Conservation (phyloP, 140 eudicot genomes). For the Ambrosia hybrid region DNA sequence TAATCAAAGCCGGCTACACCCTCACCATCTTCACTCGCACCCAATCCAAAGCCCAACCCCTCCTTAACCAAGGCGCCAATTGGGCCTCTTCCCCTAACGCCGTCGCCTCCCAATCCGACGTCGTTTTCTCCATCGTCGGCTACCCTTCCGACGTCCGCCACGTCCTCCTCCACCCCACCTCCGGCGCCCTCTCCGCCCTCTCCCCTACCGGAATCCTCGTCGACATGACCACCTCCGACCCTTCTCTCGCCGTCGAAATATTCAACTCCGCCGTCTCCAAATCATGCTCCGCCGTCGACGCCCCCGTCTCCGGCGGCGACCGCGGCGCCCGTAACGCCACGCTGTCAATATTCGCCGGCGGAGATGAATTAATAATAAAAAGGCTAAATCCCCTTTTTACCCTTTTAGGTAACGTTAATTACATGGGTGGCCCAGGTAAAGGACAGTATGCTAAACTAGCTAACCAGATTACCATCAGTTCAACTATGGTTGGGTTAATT, state of each 20-base stretch:
- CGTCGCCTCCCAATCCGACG: conserved; percentile 87
- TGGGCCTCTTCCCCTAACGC: conserved; percentile 70
- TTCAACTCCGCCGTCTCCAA: conserved; percentile 49
- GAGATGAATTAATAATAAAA: conserved; percentile 46
- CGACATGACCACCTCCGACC: conserved; percentile 98
- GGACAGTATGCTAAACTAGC: conserved; percentile 85
- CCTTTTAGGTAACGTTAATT: conserved; percentile 65
- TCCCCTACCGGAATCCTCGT: conserved; percentile 51
- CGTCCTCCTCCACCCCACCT: conserved; percentile 71
- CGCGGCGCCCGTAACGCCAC: conserved; percentile 73
- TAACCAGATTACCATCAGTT: conserved; percentile 79
- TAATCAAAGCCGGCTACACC: conserved; percentile 85
- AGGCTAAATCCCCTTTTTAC: conserved; percentile 46
- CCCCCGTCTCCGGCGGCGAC: conserved; percentile 99
- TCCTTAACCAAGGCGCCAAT: conserved; percentile 65
- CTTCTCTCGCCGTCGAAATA: conserved; percentile 77
- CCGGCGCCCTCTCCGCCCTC: conserved; percentile 78
- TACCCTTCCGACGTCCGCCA: conserved; percentile 98
- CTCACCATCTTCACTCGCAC: conserved; percentile 96
- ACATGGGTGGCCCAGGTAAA: conserved; percentile 94
- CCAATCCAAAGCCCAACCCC: conserved; percentile 73
- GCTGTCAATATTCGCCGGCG: conserved; percentile 88
- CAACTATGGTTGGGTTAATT: conserved; percentile 90
- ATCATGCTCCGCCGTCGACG: conserved; percentile 67
- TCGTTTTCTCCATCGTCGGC: conserved; percentile 98